These are phyloP conservation scores for Ogataea hybrid DNA, from an alignment of 1,139 yeast species.

Conservation along the genomic window DNA sequence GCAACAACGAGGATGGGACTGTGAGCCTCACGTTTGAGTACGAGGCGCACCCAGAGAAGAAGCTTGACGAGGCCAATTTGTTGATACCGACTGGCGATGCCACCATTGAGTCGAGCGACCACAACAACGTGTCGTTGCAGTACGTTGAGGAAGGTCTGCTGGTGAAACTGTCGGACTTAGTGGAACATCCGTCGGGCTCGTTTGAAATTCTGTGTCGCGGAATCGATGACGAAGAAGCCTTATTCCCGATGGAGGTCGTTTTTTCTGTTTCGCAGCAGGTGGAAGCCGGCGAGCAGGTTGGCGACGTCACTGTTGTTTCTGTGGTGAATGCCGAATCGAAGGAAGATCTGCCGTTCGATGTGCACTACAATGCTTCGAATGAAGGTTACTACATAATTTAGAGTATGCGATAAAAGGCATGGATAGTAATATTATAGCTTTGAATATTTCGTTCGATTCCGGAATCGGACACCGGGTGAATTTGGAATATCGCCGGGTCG, in stretches of 20 bases:
- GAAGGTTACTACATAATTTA: slow-evolving; percentile 67
- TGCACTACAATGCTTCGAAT: slow-evolving; percentile 56
- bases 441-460: slow-evolving; percentile 9
- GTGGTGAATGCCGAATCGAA: slow-evolving; percentile 25
- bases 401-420: not conserved
- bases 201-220: slow-evolving; percentile 79
- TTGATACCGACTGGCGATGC: slow-evolving; percentile 66
- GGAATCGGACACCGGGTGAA: slow-evolving; percentile 7
- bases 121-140: slow-evolving; percentile 47
- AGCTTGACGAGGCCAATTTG: slow-evolving; percentile 57
- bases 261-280: slow-evolving; percentile 39
- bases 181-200: slow-evolving; percentile 60
- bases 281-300: slow-evolving; percentile 23
- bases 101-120: slow-evolving; percentile 49
- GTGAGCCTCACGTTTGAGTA: slow-evolving; percentile 86
- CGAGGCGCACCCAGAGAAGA: slow-evolving; percentile 57
- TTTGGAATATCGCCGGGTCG: slow-evolving; percentile 1
- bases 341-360: slow-evolving; percentile 70
- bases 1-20: slow-evolving; percentile 48
- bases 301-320: slow-evolving; percentile 26
- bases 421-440: not conserved
- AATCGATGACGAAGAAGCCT: slow-evolving; percentile 66
- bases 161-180: slow-evolving; percentile 49
- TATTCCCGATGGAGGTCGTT: slow-evolving; percentile 81
- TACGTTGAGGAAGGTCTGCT: slow-evolving; percentile 60